Evolutionary conservation across 106 monocot genomes (phyloP).

Genomic region (Hemerocallis citrina): DNA sequence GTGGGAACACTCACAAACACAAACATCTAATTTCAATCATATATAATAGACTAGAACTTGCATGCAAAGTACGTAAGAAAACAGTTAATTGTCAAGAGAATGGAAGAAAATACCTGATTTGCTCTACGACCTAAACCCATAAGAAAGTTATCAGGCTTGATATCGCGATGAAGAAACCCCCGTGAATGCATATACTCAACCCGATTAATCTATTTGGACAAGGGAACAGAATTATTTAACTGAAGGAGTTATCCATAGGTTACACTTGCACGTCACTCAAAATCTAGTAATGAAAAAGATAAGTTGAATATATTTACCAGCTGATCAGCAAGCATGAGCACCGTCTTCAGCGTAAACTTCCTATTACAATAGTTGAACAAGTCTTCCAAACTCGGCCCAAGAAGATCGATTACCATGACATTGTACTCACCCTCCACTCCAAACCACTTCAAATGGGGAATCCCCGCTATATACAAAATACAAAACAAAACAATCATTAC

Average conservation of each 20-base stretch:
- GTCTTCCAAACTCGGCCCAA: constrained; percentile 73
- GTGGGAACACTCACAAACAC: too few species aligned
- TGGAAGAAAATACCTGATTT: constrained; percentile 66
- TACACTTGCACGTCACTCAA: not conserved
- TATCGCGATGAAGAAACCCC: constrained; percentile 76
- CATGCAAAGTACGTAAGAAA: too few species aligned
- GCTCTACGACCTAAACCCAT: constrained; percentile 66
- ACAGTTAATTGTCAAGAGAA: too few species aligned
- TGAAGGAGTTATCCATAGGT: not conserved
- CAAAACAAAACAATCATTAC: constrained; percentile 3
- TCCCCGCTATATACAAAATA: constrained; percentile 36
- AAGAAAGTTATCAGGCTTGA: constrained; percentile 80
- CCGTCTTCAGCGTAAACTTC: constrained; percentile 58
- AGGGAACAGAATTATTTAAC: not conserved
- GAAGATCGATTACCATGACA: constrained; percentile 79
- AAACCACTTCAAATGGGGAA: constrained; percentile 71
- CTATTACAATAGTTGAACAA: constrained; percentile 70
- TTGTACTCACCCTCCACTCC: constrained; percentile 75
- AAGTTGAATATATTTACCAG: constrained; percentile 21
- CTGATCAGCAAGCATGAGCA: constrained; percentile 59
- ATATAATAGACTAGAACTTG: too few species aligned
- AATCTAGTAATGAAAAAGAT: not conserved
- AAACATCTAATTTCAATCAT: too few species aligned
- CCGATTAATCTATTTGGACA: constrained; percentile 38
- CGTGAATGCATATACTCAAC: constrained; percentile 70